phyloP scores from a whole-genome alignment of 352 stramenopile species.

The Phytopythium vexans region DNA sequence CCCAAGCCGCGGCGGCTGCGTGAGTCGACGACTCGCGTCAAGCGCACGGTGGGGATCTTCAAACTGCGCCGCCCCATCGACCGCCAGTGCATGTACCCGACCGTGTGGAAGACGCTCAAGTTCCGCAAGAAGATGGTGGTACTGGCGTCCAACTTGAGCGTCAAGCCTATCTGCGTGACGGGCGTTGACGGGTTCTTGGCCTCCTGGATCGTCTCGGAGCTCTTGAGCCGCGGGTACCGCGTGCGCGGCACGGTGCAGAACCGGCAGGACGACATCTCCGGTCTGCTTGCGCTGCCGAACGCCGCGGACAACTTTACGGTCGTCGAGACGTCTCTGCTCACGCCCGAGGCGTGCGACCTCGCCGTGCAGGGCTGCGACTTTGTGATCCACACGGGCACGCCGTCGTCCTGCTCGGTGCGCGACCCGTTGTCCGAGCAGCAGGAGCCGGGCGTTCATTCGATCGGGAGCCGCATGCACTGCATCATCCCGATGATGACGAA shows the following conservation, averaged over 20 bases:
- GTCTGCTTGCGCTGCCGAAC: slow-evolving; percentile 63
- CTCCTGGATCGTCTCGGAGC: slow-evolving; percentile 83
- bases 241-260: slow-evolving; percentile 86
- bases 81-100: slow-evolving; percentile 68
- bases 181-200: slow-evolving; percentile 83
- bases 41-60: slow-evolving; percentile 12
- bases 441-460: slow-evolving; percentile 84
- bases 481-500: slow-evolving; percentile 93
- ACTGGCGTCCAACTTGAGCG: slow-evolving; percentile 61
- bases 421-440: slow-evolving; percentile 82
- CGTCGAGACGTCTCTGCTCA: slow-evolving; percentile 85
- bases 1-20: slow-evolving; percentile 23
- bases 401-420: slow-evolving; percentile 82
- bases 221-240: slow-evolving; percentile 72
- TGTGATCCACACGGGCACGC: slow-evolving; percentile 87
- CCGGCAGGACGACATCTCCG: slow-evolving; percentile 81
- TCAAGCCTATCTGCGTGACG: slow-evolving; percentile 85
- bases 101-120: slow-evolving; percentile 75
- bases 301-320: slow-evolving; percentile 81
- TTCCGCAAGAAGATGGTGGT: slow-evolving; percentile 85
- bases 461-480: slow-evolving; percentile 88
- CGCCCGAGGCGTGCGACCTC: slow-evolving; percentile 82
- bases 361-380: slow-evolving; percentile 88
- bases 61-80: slow-evolving; percentile 31
- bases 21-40: slow-evolving; percentile 22